These are phyloP conservation scores for Linnemannia zychae DNA, from an alignment of 192 early-diverging fungal genomes.

Conservation along the genomic window DNA sequence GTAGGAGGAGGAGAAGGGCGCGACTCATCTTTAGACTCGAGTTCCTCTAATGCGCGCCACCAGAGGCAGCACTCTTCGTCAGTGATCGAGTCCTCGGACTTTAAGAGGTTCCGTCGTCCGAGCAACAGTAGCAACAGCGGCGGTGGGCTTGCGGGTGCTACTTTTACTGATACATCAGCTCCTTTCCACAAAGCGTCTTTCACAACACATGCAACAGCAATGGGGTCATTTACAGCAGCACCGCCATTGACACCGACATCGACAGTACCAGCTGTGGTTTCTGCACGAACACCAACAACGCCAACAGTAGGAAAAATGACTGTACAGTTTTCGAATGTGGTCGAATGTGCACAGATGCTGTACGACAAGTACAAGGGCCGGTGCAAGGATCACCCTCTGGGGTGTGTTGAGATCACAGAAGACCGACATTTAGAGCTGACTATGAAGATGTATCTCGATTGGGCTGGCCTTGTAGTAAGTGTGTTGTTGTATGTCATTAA, in stretches of 20 bases:
- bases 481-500: not conserved
- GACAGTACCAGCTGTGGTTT: not conserved
- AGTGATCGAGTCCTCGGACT: not conserved
- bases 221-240: too few species aligned
- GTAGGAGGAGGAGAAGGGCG: too few species aligned
- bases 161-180: not conserved
- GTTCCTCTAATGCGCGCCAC: not conserved
- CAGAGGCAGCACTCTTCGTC: not conserved
- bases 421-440: conserved; percentile 42
- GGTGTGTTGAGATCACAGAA: conserved; percentile 42
- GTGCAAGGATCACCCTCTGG: conserved; percentile 53
- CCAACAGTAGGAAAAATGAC: conserved; percentile 27
- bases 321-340: conserved; percentile 48
- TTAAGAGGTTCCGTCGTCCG: not conserved
- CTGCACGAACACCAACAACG: not conserved
- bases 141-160: not conserved
- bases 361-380: conserved; percentile 32
- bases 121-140: not conserved
- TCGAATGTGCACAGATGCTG: conserved; percentile 35
- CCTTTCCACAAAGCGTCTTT: not conserved
- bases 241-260: not conserved
- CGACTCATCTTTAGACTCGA: conserved; percentile 27
- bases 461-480: conserved; percentile 54
- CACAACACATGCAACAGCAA: too few species aligned
- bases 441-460: conserved; percentile 56